These are phyloP conservation scores for Nakataea oryzae DNA, from an alignment of 2,329 filamentous ascomycete species.

Conservation along the genomic window DNA sequence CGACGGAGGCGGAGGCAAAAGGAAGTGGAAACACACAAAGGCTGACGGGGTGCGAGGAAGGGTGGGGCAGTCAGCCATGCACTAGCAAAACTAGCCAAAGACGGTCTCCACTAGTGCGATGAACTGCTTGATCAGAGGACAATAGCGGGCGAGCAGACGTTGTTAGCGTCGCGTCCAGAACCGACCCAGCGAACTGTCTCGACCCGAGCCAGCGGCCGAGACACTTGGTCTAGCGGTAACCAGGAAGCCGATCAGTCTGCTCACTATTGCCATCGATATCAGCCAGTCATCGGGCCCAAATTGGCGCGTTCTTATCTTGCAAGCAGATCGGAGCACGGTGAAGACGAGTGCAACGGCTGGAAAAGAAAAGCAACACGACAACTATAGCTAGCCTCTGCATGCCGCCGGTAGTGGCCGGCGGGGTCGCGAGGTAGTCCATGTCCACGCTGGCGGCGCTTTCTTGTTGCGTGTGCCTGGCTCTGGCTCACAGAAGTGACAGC, in stretches of 20 bases:
- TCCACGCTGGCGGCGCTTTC: no score
- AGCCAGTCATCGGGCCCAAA: slow-evolving; percentile 19
- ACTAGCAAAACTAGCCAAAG: slow-evolving; percentile 18
- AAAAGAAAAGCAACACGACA: slow-evolving; percentile 19
- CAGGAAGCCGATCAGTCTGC: neutral
- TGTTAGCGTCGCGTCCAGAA: no score
- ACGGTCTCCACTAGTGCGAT: slow-evolving; percentile 17
- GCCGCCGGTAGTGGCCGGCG: slow-evolving; percentile 7
- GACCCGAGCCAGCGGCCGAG: no score
- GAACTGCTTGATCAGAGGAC: slow-evolving; percentile 6
- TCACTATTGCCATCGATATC: slow-evolving; percentile 17
- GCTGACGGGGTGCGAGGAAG: no score
- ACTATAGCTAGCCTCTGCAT: slow-evolving; percentile 18
- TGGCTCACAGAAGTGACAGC: no score
- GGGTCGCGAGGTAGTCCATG: slow-evolving; percentile 1
- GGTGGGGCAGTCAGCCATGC: neutral
- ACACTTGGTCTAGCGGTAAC: no score
- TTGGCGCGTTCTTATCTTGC: slow-evolving; percentile 13
- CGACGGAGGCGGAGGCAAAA: no score
- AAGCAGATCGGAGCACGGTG: slow-evolving; percentile 13
- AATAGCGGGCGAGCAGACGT: neutral
- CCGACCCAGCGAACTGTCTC: no score
- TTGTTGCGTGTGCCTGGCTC: no score
- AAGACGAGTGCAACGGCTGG: slow-evolving; percentile 16
- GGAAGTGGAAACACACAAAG: no score